A percentile compares a stretch with the other conserved stretches of the same genome.
phyloP scores from a whole-genome alignment of 169 alveolate genomes.

The Amoebophrya sp. region DNA sequence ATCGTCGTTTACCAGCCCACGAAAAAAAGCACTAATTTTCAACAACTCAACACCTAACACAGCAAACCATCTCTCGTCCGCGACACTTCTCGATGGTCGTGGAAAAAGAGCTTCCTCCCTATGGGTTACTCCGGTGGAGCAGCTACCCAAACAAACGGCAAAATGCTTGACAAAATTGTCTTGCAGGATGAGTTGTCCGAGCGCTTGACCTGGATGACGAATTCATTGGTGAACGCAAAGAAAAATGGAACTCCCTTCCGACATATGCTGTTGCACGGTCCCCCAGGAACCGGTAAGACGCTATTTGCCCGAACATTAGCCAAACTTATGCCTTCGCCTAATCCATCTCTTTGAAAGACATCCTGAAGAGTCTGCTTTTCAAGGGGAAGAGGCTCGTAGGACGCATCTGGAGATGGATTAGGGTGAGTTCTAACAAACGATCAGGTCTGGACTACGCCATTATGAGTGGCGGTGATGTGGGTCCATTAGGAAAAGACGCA shows the following conservation, averaged over 20 bases:
- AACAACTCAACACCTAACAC: not conserved
- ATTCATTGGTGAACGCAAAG: constrained; percentile 81
- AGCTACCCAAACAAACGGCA: not conserved
- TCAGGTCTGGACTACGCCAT: constrained; percentile 92
- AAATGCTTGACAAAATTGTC: constrained; percentile 73
- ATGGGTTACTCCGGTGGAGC: not conserved
- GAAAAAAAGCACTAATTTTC: not conserved
- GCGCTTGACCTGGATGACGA: constrained; percentile 82
- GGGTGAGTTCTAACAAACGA: no score
- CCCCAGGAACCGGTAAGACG: constrained; percentile 95
- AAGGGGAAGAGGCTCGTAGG: no score
- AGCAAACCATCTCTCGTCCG: constrained; percentile 61
- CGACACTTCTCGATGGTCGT: constrained; percentile 56
- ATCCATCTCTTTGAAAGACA: no score
- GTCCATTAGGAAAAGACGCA: constrained; percentile 90
- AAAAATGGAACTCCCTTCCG: constrained; percentile 81
- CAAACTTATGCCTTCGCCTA: no score
- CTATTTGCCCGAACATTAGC: constrained; percentile 83
- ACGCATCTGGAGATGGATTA: no score
- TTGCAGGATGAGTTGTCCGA: constrained; percentile 73
- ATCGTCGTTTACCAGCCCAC: not conserved
- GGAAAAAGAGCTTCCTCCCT: not conserved
- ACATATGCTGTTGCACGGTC: constrained; percentile 85
- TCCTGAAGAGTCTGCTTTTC: no score
- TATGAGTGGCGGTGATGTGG: constrained; percentile 95